Base-by-base conservation (phyloP, 192 early-diverging fungal species). In the Coemansia sp. region DNA sequence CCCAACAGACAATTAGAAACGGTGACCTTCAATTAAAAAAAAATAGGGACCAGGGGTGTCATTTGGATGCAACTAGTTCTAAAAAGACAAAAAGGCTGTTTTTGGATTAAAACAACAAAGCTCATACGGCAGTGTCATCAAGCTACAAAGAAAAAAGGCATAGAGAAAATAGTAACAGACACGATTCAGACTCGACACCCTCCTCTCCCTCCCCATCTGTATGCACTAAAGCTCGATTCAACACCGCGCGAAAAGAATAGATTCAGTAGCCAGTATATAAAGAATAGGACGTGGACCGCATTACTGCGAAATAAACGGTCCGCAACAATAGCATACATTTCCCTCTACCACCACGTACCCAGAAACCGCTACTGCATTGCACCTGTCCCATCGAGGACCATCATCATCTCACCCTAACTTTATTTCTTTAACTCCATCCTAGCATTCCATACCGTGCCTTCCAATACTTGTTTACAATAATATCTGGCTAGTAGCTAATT, bases 321-420 rank as follows among this genome's bases (percentile, higher is more conserved):
- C 13, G 22, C 49, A 52, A 52, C 49, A 52, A 52, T 52, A 20
- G 49, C 49, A 52, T 52, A 1, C 49, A 25, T 52, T 52, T 25
- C 23, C 8, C 23, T 25, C 22, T 13, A 22, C 49, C 1, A 7
- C 23, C 23, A 11, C 49, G 10, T 52, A 25, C 2, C 22, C 49
- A 52, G 49, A 52, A 52, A 52, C 49, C 49, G 49, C 23, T 52
- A 52, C 49, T 52, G 49, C 49, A 25, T 29, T 52, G 49, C 22
- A 52, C 49, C 49, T 52, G 22, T 1, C 49, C 22, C 49, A 13
- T 13, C 49, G 7, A 11, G 49, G 49, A 9, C 49, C 23, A 52
- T 25, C 49, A 8, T 52, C 9, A 52, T 9, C 9, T 25, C 23
- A 52, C 49, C 25, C 49, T 25, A 52, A 52, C 22, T 25, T 25